Evolutionary conservation across 2,329 filamentous ascomycete genomes (phyloP), one percentile per base, ranked within the genome.

Genomic region (Clonostachys sp.): DNA sequence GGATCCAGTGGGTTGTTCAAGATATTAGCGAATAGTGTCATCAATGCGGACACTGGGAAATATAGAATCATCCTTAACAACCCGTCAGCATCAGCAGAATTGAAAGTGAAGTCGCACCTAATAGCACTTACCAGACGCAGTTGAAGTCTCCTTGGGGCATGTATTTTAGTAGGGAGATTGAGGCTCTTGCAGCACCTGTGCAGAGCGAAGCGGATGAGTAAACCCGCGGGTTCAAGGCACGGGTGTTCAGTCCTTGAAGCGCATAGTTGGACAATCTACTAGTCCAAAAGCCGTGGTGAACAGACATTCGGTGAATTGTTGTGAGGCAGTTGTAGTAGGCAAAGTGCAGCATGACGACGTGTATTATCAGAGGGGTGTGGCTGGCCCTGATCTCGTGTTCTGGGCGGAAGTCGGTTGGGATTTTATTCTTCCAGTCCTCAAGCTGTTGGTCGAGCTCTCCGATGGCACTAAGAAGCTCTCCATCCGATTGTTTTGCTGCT

Each of bases 261-360:
- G 94, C 94, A 61, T 91, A 97, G 59, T 97, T 92, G 36, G 91
- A 95, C 39, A 99, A 71, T 36, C 94, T 83, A 60, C 89, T 96
- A 2, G 92, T 97, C 94, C 94, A 99, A 69, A 96, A 96, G 13
- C 94, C 94, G 62, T 96, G 91, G 58, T 97, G 94, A 33, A 97
- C 88, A 40, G 90, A 95, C 94, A 97, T 99, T 45, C 94, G 89
- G 64, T 99, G 94, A 53, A 99, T 96, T 0, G 94, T 99, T 1
- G 92, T 96, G 45, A 99, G 71, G 58, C 91, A 96, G 64, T 99
- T 99, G 73, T 97, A 97, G 67, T 99, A 99, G 2, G 90, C 86
- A 59, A 99, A 95, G 65, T 99, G 94, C 49, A 99, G 73, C 63
- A 96, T 89, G 51, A 96, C 91, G 45, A 99, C 83, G 55, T 97